A percentile compares a stretch with the other conserved stretches of the same genome.
These are phyloP conservation scores for Aspergillus pseudoviridinutans DNA, from an alignment of 2,329 filamentous ascomycete genomes.

Conservation along the genomic window DNA sequence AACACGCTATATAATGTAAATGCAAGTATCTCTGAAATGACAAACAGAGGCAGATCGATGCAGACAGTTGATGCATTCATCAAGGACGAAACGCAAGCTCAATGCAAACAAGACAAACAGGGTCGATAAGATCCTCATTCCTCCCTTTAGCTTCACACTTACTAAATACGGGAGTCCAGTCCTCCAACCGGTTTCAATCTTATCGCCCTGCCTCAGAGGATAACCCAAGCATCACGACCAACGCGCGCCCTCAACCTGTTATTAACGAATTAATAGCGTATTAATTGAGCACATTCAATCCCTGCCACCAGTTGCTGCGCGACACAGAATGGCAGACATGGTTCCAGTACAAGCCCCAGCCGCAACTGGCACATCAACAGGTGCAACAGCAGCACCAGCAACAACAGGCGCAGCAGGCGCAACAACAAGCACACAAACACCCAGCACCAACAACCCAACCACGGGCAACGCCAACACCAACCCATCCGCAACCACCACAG, in stretches of 20 bases:
- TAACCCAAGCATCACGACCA: background rate
- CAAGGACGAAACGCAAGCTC: background rate
- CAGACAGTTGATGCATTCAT: slow-evolving; percentile 6
- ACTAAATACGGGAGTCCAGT: background rate
- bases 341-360: slow-evolving; percentile 15
- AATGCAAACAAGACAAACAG: slow-evolving; percentile 37
- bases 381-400: slow-evolving; percentile 12
- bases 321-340: slow-evolving; percentile 27
- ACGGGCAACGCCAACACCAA: slow-evolving; percentile 15
- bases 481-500: slow-evolving; percentile 16
- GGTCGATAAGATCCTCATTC: slow-evolving; percentile 18
- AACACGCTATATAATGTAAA: background rate
- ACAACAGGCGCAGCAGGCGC: slow-evolving; percentile 11
- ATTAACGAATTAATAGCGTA: background rate
- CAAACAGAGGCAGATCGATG: background rate
- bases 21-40: background rate
- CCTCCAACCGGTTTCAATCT: background rate
- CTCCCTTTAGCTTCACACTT: background rate
- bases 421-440: slow-evolving; percentile 14
- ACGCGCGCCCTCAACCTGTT: background rate
- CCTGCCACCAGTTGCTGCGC: background rate
- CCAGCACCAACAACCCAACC: slow-evolving; percentile 12
- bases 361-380: slow-evolving; percentile 13
- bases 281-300: background rate
- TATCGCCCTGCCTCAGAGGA: background rate